phyloP scores from a whole-genome alignment of 352 stramenopile genomes.

The Phytophthora crassamura region DNA sequence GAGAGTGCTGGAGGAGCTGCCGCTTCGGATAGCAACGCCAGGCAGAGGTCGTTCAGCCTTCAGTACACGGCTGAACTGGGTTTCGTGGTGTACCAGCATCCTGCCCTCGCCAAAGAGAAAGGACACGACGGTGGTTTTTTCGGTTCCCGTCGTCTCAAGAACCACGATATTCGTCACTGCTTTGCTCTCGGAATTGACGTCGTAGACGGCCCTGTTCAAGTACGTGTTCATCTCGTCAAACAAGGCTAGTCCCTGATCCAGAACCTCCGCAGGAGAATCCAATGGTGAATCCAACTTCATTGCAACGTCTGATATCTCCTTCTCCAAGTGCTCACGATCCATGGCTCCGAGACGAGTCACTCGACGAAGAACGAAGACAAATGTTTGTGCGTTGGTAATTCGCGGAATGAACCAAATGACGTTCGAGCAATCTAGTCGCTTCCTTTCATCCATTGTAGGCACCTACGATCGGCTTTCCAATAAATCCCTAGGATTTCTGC shows the following conservation, averaged over 20 bases:
- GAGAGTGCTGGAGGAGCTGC: constrained; percentile 5
- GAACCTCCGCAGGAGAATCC: too few species aligned
- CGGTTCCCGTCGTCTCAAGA: constrained; percentile 22
- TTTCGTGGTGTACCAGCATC: constrained; percentile 21
- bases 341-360: too few species aligned
- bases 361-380: too few species aligned
- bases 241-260: constrained; percentile 6
- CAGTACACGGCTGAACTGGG: constrained; percentile 12
- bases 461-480: too few species aligned
- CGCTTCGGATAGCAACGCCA: constrained; percentile 20
- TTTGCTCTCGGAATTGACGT: neutral
- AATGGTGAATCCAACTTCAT: too few species aligned
- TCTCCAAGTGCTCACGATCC: too few species aligned
- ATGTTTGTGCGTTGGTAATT: too few species aligned
- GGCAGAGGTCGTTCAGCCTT: neutral
- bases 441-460: too few species aligned
- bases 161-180: constrained; percentile 16
- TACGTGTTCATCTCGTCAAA: constrained; percentile 27
- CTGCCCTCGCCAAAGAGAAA: constrained; percentile 27
- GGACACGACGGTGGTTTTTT: constrained; percentile 29
- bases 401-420: too few species aligned
- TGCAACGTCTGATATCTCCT: too few species aligned
- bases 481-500: too few species aligned
- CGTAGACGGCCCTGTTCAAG: constrained; percentile 8
- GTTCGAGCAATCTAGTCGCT: too few species aligned